These are phyloP conservation scores for Aspergillus jensenii DNA, from an alignment of 2,329 filamentous ascomycete species.

Conservation along the genomic window DNA sequence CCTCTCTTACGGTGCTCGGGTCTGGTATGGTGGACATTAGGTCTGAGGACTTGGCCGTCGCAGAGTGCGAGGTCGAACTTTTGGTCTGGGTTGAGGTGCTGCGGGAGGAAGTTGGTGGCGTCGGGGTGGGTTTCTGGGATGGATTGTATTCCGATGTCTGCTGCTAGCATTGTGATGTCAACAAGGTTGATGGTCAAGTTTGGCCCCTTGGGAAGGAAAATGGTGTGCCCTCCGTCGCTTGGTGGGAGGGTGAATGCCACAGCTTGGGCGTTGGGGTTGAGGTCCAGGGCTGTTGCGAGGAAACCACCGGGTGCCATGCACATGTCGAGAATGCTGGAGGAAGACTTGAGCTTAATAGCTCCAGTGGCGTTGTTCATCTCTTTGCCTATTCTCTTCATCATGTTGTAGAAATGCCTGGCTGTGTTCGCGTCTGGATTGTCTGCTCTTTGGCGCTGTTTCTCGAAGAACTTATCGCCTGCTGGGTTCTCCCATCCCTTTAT, in stretches of 20 bases:
- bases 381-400: conserved; percentile 10
- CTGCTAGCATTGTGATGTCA: conserved; percentile 55
- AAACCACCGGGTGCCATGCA: conserved; percentile 60
- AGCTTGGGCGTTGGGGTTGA: conserved; percentile 35
- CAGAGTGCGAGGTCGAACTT: conserved; percentile 49
- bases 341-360: neutral
- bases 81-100: conserved; percentile 23
- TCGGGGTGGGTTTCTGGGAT: conserved; percentile 24
- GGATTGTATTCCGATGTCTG: conserved; percentile 40
- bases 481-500: conserved; percentile 9
- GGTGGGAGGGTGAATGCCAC: conserved; percentile 10
- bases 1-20: conserved; percentile 31
- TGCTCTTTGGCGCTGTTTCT: conserved; percentile 10
- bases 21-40: conserved; percentile 36
- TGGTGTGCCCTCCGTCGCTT: conserved; percentile 1
- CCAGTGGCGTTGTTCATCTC: conserved; percentile 5
- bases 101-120: conserved; percentile 21
- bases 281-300: conserved; percentile 36
- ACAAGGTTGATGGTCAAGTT: conserved; percentile 26
- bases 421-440: conserved; percentile 6
- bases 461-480: conserved; percentile 8
- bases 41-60: conserved; percentile 48
- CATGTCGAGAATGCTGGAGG: conserved; percentile 48
- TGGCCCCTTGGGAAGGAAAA: neutral
- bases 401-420: conserved; percentile 6